Conservation (phyloP, 192 early-diverging fungal genomes). For the Haplosporangium gracile region DNA sequence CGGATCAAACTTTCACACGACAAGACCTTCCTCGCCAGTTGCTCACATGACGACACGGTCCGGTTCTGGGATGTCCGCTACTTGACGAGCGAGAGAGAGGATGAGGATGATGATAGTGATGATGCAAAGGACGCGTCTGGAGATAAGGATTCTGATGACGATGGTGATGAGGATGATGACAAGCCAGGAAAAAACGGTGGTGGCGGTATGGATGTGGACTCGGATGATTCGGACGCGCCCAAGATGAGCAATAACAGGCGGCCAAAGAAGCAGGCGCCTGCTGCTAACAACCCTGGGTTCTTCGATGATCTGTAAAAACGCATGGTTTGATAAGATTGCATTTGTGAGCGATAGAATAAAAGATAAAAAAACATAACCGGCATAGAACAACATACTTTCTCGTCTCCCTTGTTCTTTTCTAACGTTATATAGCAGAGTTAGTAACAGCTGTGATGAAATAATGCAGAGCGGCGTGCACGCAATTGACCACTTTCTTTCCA, state of each 20-base stretch:
- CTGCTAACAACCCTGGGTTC: conserved; percentile 30
- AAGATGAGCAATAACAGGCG: conserved; percentile 39
- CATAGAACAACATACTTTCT: background rate
- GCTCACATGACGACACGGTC: conserved; percentile 89
- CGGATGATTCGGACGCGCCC: conserved; percentile 54
- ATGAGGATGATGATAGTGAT: conserved; percentile 60
- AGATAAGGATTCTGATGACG: conserved; percentile 47
- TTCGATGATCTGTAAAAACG: conserved; percentile 46
- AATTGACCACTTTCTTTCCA: background rate
- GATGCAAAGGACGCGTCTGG: conserved; percentile 62
- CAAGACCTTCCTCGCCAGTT: conserved; percentile 81
- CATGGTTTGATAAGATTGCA: background rate
- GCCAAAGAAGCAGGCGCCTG: conserved; percentile 43
- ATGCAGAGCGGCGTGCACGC: background rate
- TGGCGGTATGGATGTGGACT: conserved; percentile 44
- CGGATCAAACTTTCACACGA: conserved; percentile 78
- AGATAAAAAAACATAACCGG: background rate
- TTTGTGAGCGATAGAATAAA: background rate
- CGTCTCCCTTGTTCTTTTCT: background rate
- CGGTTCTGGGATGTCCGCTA: conserved; percentile 90
- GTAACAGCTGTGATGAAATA: background rate
- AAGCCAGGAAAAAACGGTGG: conserved; percentile 29
- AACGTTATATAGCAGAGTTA: background rate
- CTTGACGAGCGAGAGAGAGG: conserved; percentile 63
- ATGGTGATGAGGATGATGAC: conserved; percentile 43